These are phyloP conservation scores for Sutorius australiensis DNA, from an alignment of 768 basidiomycete genomes.

Conservation along the genomic window DNA sequence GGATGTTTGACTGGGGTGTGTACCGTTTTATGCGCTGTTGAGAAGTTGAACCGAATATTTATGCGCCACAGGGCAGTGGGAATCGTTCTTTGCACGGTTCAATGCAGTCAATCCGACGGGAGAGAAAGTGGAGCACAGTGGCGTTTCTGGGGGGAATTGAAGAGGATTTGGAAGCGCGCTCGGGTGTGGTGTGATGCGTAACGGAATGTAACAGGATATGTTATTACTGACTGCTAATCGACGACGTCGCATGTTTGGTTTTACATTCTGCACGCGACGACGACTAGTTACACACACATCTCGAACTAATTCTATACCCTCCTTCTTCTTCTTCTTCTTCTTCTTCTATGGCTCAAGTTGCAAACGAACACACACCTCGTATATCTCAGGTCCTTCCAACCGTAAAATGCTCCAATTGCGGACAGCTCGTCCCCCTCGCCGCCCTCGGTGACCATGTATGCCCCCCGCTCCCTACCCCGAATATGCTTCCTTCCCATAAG, in stretches of 20 bases:
- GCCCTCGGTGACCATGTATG: slow-evolving; percentile 81
- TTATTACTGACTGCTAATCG: slow-evolving; percentile 12
- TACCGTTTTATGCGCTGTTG: slow-evolving; percentile 24
- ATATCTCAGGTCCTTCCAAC: slow-evolving; percentile 70
- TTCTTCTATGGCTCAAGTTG: slow-evolving; percentile 26
- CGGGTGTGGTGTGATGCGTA: slow-evolving; percentile 14
- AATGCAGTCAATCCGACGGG: slow-evolving; percentile 12
- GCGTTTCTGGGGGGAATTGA: not conserved
- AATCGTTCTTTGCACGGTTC: slow-evolving; percentile 72
- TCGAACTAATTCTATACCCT: slow-evolving; percentile 27
- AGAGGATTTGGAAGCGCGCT: not conserved
- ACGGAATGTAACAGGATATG: no score
- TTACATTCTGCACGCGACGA: not conserved
- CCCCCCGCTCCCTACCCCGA: slow-evolving; percentile 44
- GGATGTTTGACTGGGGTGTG: slow-evolving; percentile 87
- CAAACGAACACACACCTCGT: slow-evolving; percentile 19
- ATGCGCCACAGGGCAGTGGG: slow-evolving; percentile 65
- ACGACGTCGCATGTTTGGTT: not conserved
- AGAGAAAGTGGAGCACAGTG: slow-evolving; percentile 2
- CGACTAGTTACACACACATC: slow-evolving; percentile 13
- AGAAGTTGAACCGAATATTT: not conserved
- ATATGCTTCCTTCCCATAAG: slow-evolving; percentile 31
- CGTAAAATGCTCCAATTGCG: slow-evolving; percentile 83
- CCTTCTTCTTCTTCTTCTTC: slow-evolving; percentile 16
- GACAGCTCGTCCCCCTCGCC: slow-evolving; percentile 62